phyloP scores from a whole-genome alignment of 257 asterid species.

The Scutellaria barbata region DNA sequence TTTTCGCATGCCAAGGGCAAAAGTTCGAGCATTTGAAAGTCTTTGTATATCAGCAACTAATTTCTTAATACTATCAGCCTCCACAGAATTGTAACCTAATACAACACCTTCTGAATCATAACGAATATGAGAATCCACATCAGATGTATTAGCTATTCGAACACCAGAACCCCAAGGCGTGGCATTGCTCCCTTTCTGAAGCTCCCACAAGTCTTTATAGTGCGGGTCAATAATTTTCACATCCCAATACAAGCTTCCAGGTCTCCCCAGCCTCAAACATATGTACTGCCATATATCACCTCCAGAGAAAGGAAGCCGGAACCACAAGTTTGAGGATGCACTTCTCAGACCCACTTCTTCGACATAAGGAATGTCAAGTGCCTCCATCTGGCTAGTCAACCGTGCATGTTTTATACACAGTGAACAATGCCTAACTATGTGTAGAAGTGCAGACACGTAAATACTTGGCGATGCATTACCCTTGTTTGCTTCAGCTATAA shows the following conservation, averaged over 20 bases:
- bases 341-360: constrained; percentile 94
- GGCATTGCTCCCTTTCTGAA: constrained; percentile 79
- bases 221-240: constrained; percentile 89
- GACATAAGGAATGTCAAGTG: constrained; percentile 85
- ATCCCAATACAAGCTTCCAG: constrained; percentile 99
- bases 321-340: constrained; percentile 94
- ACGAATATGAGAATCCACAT: constrained; percentile 93
- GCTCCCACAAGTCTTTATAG: constrained; percentile 93
- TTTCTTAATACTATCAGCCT: constrained; percentile 88
- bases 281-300: constrained; percentile 83
- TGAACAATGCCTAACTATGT: constrained; percentile 93
- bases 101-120: constrained; percentile 96
- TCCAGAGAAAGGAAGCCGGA: constrained; percentile 90
- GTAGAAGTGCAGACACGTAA: constrained; percentile 81
- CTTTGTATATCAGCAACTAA: constrained; percentile 91
- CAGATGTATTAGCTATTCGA: constrained; percentile 95
- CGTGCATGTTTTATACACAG: constrained; percentile 95
- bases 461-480: constrained; percentile 83
- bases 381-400: constrained; percentile 96
- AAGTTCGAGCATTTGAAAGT: constrained; percentile 88
- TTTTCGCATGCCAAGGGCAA: constrained; percentile 90
- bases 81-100: constrained; percentile 86
- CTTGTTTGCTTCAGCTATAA: constrained; percentile 86
- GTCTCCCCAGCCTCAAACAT: constrained; percentile 93
- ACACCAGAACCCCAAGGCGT: constrained; percentile 95